Percentiles rank a stretch among this genome's conserved stretches.
Evolutionary conservation across 164 flowering plant genomes (phyloP).

Genomic region (Umbilicus rupestris): DNA sequence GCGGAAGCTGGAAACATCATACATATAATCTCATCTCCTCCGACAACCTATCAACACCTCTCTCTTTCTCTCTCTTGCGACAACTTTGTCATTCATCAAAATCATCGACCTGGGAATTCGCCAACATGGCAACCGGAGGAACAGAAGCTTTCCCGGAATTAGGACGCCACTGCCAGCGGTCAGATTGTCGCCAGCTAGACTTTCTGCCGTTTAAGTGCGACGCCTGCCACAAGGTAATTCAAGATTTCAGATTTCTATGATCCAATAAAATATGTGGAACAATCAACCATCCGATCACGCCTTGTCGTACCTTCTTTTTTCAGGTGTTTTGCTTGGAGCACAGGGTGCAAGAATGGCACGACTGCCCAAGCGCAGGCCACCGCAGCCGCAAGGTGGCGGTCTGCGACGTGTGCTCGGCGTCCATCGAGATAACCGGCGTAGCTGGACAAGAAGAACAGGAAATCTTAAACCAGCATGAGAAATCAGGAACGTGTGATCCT

Average conservation of each 20-base stretch:
- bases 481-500: conserved; percentile 71
- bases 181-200: conserved; percentile 76
- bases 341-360: conserved; percentile 58
- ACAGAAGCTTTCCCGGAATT: conserved; percentile 84
- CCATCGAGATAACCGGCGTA: conserved; percentile 53
- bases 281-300: no score
- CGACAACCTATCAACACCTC: no score
- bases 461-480: conserved; percentile 41
- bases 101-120: not conserved
- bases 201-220: conserved; percentile 82
- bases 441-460: conserved; percentile 29
- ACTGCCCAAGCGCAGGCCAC: conserved; percentile 52
- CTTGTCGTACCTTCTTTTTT: no score
- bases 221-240: conserved; percentile 48
- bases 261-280: not conserved
- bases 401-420: conserved; percentile 56
- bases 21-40: not conserved
- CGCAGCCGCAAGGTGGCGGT: conserved; percentile 58
- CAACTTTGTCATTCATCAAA: not conserved
- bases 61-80: not conserved
- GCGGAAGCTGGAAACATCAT: not conserved
- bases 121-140: conserved; percentile 27
- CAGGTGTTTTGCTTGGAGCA: conserved; percentile 82
- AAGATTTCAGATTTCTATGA: not conserved
- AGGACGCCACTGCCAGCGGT: conserved; percentile 66